phyloP scores from a whole-genome alignment of 176 grass and related monocot species.

The Alopecurus myosuroides region DNA sequence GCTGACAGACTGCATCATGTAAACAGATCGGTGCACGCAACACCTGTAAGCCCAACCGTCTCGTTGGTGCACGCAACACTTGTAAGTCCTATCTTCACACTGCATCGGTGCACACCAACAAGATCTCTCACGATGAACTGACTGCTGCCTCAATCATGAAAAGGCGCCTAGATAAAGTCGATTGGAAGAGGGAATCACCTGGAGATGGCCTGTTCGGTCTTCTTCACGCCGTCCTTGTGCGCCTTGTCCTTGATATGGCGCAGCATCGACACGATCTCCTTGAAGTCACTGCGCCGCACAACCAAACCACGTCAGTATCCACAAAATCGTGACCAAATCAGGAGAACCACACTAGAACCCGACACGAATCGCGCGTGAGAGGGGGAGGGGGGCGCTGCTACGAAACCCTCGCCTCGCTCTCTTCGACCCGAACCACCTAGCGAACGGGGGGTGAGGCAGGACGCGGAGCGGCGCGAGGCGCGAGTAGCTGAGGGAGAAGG shows the following conservation, averaged over 20 bases:
- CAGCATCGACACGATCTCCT: conserved; percentile 51
- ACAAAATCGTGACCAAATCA: too few species aligned
- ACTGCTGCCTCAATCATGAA: not conserved
- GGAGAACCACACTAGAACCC: too few species aligned
- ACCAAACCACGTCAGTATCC: too few species aligned
- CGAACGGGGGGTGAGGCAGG: not conserved
- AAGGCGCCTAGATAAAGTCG: too few species aligned
- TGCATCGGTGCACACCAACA: not conserved
- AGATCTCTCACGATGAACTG: not conserved
- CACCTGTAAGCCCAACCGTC: not conserved
- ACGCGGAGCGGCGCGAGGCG: not conserved
- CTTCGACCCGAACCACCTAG: not conserved
- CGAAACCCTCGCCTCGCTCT: not conserved
- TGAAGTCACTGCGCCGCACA: conserved; percentile 43
- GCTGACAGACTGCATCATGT: too few species aligned
- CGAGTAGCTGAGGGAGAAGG: not conserved
- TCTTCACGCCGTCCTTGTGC: conserved; percentile 63
- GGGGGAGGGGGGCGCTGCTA: not conserved
- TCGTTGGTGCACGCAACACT: not conserved
- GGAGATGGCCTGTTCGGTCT: conserved; percentile 60
- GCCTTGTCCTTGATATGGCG: conserved; percentile 65
- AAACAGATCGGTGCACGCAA: not conserved
- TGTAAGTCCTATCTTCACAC: not conserved
- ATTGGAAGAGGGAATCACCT: conserved; percentile 34
- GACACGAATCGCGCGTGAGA: not conserved